These are phyloP conservation scores for Pleomassaria siparia DNA, from an alignment of 2,329 filamentous ascomycete genomes.

Conservation along the genomic window DNA sequence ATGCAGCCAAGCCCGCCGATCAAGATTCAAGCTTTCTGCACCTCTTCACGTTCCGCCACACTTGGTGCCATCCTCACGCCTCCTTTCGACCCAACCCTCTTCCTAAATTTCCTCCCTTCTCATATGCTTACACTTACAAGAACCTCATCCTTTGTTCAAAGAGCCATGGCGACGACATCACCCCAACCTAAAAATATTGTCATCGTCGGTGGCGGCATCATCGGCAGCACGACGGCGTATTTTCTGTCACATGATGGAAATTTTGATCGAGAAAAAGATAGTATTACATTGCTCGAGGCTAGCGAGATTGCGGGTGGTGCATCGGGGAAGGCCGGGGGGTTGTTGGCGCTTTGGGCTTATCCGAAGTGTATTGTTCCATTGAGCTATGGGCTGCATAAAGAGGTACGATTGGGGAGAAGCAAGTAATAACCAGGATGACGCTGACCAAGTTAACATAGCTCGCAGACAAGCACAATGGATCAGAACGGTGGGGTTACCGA, in stretches of 20 bases:
- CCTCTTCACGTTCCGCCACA: too few relatives aligned
- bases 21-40: too few relatives aligned
- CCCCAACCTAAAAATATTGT: slow-evolving; percentile 36
- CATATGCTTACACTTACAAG: too few relatives aligned
- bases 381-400: slow-evolving; percentile 78
- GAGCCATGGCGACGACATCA: slow-evolving; percentile 29
- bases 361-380: slow-evolving; percentile 80
- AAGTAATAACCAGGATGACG: too few relatives aligned
- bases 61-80: too few relatives aligned
- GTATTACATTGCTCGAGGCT: slow-evolving; percentile 85
- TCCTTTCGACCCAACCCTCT: too few relatives aligned
- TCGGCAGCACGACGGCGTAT: slow-evolving; percentile 89
- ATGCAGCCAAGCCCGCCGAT: too few relatives aligned
- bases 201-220: slow-evolving; percentile 71
- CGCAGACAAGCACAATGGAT: slow-evolving; percentile 79
- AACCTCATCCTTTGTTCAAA: not conserved
- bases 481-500: slow-evolving; percentile 82
- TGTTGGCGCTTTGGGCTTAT: slow-evolving; percentile 91
- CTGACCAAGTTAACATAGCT: too few relatives aligned
- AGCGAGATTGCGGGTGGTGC: slow-evolving; percentile 84
- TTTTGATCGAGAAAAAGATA: slow-evolving; percentile 73
- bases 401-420: too few relatives aligned
- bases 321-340: slow-evolving; percentile 90
- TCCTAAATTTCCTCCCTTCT: too few relatives aligned
- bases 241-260: slow-evolving; percentile 83